These are phyloP conservation scores for Friedmanniomyces simplex DNA, from an alignment of 495 filamentous ascomycete species.

Conservation along the genomic window DNA sequence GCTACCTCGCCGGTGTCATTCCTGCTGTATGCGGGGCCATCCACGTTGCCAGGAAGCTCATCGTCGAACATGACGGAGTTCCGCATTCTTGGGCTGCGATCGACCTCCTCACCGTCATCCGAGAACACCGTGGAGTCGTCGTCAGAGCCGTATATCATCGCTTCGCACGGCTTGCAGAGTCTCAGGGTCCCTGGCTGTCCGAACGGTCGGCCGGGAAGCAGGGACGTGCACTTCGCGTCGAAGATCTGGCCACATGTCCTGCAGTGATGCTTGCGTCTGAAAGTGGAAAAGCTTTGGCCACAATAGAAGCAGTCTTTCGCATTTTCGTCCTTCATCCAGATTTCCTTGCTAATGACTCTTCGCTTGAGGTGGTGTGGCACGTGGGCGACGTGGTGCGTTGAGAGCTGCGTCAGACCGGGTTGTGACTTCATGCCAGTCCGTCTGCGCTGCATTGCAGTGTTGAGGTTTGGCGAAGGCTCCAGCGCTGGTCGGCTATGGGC, in stretches of 20 bases:
- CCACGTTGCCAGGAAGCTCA: neutral
- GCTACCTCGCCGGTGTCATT: slow-evolving; percentile 22
- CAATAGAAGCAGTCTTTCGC: slow-evolving; percentile 96
- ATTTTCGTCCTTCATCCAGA: slow-evolving; percentile 99
- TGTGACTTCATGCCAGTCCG: slow-evolving; percentile 16
- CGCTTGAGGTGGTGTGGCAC: slow-evolving; percentile 33
- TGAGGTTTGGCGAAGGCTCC: slow-evolving; percentile 20
- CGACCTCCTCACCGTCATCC: slow-evolving; percentile 15
- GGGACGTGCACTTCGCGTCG: slow-evolving; percentile 88
- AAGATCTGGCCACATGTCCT: slow-evolving; percentile 92
- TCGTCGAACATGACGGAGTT: slow-evolving; percentile 7
- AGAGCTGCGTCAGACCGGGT: neutral
- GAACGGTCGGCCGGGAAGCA: slow-evolving; percentile 75
- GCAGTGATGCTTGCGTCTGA: slow-evolving; percentile 94
- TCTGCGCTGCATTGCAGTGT: slow-evolving; percentile 13
- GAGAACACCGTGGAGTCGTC: slow-evolving; percentile 63
- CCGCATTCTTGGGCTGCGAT: slow-evolving; percentile 4
- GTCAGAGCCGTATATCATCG: slow-evolving; percentile 80
- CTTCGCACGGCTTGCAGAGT: slow-evolving; percentile 91
- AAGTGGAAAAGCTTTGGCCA: slow-evolving; percentile 79
- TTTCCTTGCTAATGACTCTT: slow-evolving; percentile 81
- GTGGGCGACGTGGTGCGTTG: neutral
- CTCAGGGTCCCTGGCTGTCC: slow-evolving; percentile 77
- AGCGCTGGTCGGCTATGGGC: slow-evolving; percentile 1
- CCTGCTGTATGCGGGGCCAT: slow-evolving; percentile 3